Conservation (phyloP, 176 grass and related monocot genomes). For the Aegilops bicornis region DNA sequence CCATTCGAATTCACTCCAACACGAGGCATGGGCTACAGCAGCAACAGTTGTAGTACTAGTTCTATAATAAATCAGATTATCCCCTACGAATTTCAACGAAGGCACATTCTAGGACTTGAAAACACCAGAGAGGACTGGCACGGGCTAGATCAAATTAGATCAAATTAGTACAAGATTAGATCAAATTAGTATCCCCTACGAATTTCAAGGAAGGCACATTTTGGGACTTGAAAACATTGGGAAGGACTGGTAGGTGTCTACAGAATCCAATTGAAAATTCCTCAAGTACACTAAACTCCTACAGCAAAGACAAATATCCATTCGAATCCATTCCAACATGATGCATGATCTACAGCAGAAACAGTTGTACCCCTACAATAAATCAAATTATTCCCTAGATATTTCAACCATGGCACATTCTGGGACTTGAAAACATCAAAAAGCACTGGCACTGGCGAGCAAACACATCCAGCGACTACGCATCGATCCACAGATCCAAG, state of each 20-base stretch:
- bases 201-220: too few species aligned
- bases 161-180: too few species aligned
- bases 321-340: too few species aligned
- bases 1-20: neutral
- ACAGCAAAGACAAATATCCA: too few species aligned
- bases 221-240: too few species aligned
- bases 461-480: too few species aligned
- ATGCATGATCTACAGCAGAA: too few species aligned
- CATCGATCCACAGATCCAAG: neutral
- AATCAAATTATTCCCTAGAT: neutral
- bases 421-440: neutral
- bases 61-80: neutral
- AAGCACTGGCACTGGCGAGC: too few species aligned
- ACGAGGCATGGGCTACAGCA: neutral
- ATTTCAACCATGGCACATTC: neutral
- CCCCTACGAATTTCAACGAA: neutral
- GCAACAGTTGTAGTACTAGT: neutral
- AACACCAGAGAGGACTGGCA: neutral
- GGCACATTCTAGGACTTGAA: neutral
- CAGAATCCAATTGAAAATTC: too few species aligned
- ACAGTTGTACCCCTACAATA: neutral
- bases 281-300: too few species aligned
- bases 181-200: too few species aligned
- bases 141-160: neutral
- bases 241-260: too few species aligned